Evolutionary conservation across 2,329 filamentous ascomycete species (phyloP).

Genomic region (Colletotrichum sidae): DNA sequence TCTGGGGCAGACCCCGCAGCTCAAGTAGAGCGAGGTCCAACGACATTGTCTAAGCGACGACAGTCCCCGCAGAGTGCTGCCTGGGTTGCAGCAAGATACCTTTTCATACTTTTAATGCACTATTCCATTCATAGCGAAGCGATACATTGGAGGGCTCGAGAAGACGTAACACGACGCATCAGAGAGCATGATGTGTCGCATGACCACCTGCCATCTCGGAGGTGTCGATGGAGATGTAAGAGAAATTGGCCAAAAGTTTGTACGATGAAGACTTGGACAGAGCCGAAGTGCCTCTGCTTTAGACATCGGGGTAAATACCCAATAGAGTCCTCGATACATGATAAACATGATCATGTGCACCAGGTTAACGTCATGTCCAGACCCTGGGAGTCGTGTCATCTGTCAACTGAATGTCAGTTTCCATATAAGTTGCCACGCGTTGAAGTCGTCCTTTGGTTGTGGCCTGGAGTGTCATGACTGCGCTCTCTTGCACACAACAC

Average conservation of each 20-base stretch:
- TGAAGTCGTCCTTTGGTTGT: no score
- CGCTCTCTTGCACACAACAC: no score
- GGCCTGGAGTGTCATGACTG: no score
- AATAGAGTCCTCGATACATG: constrained; percentile 35
- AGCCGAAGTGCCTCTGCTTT: neutral
- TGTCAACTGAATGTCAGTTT: no score
- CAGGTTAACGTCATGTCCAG: no score
- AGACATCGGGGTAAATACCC: constrained; percentile 35
- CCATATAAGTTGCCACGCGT: no score
- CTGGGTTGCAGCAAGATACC: neutral
- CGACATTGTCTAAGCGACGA: constrained; percentile 21
- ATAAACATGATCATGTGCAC: neutral
- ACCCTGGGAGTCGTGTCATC: no score
- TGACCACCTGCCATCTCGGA: neutral
- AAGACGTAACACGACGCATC: no score
- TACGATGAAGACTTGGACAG: neutral
- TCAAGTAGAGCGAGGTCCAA: constrained; percentile 15
- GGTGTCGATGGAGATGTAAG: constrained; percentile 2
- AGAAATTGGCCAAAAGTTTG: constrained; percentile 17
- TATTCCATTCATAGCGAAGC: constrained; percentile 21
- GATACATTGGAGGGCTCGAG: neutral
- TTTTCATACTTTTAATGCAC: constrained; percentile 16
- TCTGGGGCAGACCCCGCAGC: constrained; percentile 31
- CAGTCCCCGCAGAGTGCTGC: neutral
- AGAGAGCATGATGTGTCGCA: neutral